phyloP scores from a whole-genome alignment of 306 rosid species.

The Lathyrus tuberosus region DNA sequence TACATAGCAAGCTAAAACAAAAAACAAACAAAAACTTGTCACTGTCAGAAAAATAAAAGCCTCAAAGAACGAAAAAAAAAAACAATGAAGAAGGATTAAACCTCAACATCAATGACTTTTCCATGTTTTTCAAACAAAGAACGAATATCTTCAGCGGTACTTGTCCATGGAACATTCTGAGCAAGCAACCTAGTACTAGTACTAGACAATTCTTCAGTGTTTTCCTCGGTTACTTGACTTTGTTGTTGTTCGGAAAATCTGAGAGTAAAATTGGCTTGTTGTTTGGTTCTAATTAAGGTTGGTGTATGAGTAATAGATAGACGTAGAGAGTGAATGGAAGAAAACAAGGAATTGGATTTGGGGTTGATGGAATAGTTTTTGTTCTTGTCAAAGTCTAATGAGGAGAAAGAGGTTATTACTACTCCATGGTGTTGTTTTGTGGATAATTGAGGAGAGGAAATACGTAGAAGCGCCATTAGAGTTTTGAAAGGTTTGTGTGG shows the following conservation, averaged over 20 bases:
- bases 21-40: slow-evolving; percentile 37
- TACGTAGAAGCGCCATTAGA: background rate
- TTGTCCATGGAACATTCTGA: slow-evolving; percentile 85
- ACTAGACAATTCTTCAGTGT: slow-evolving; percentile 47
- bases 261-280: slow-evolving; percentile 34
- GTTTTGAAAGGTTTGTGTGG: background rate
- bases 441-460: background rate
- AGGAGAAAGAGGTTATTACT: background rate
- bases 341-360: slow-evolving; percentile 40
- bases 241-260: slow-evolving; percentile 53
- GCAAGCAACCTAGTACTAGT: slow-evolving; percentile 76
- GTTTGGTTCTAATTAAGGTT: slow-evolving; percentile 34
- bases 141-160: slow-evolving; percentile 85
- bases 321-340: slow-evolving; percentile 35
- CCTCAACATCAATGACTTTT: slow-evolving; percentile 82
- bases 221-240: slow-evolving; percentile 7
- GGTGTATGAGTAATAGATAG: slow-evolving; percentile 34
- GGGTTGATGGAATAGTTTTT: slow-evolving; percentile 32
- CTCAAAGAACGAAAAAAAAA: background rate
- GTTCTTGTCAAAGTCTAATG: background rate
- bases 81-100: slow-evolving; percentile 12
- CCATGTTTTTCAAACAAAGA: slow-evolving; percentile 75
- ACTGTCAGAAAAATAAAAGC: slow-evolving; percentile 33
- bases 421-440: background rate
- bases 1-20: slow-evolving; percentile 76